Conservation (phyloP, 2,329 filamentous ascomycete species). For the Xylariales sp. region DNA sequence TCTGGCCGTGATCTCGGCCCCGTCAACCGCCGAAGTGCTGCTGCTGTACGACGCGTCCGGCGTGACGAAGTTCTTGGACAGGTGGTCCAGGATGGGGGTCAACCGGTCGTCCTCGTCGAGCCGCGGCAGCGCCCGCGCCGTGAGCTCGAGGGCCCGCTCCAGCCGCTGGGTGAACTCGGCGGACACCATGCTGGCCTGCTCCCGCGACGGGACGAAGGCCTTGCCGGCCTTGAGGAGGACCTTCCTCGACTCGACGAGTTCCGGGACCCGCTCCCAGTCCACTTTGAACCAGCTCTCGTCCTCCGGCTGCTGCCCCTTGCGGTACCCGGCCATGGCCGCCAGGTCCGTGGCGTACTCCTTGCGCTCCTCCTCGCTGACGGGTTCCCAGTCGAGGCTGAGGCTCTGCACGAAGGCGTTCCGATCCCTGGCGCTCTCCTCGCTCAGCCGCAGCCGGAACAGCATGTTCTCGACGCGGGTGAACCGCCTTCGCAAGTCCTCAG, state of each 20-base stretch:
- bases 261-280: conserved; percentile 89
- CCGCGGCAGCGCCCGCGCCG: conserved; percentile 83
- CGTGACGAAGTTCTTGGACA: conserved; percentile 94
- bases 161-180: conserved; percentile 78
- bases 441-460: conserved; percentile 80
- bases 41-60: conserved; percentile 79
- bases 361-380: conserved; percentile 75
- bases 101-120: conserved; percentile 96
- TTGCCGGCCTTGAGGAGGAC: conserved; percentile 77
- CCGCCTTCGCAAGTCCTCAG: conserved; percentile 81
- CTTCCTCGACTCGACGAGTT: conserved; percentile 74
- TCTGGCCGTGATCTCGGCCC: conserved; percentile 70
- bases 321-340: conserved; percentile 38
- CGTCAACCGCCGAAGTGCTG: conserved; percentile 59
- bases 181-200: conserved; percentile 85
- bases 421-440: conserved; percentile 71
- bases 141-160: conserved; percentile 82
- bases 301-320: conserved; percentile 52
- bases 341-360: conserved; percentile 58
- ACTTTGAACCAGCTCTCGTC: conserved; percentile 95
- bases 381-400: conserved; percentile 80
- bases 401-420: conserved; percentile 70
- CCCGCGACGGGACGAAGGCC: conserved; percentile 83
- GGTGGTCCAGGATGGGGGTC: conserved; percentile 61
- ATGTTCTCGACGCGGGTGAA: conserved; percentile 85